Base-by-base conservation (phyloP, 148 eudicot species). In the Linanthus parryae region DNA sequence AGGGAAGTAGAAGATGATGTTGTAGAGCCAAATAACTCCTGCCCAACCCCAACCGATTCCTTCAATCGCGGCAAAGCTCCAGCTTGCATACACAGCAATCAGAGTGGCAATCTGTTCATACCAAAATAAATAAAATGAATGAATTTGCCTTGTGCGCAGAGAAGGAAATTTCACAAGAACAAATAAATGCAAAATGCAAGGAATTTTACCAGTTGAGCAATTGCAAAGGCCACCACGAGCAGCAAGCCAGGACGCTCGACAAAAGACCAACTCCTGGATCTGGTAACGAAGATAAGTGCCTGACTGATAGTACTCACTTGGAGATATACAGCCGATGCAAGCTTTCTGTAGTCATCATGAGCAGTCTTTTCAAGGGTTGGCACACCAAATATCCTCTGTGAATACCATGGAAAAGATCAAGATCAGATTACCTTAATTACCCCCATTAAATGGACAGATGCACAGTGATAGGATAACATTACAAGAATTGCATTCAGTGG, bases 41-140 rank as follows among this genome's bases (percentile, higher is more conserved):
- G 99, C 99, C 99, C 99, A 92, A 45, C 96, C 91, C 99, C 99
- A 92, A n/a, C 99, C 99, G 16, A 92, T 92, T 22, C 99, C 99
- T 68, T 88, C 87, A 44, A 92, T 80, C 21, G 95, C 94, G 52
- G 99, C 96, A 63, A 92, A 92, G 48, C 71, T 67, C 94, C 96
- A 88, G 56, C 62, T 82, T 49, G 99, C 99, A 73, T 92, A 92
- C 2, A 92, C 99, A 2, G 99, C 99, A 61, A 92, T 92, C 17
- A 92, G 21, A 15, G 99, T 92, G 61, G 99, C 99, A 61, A 92
- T 71, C 99, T 92, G 74, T 61, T 52, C 18, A 6, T 12, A 29
- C n/a, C 15, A 34, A 30, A 38, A 39, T 3, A 23, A 24, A 40
- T 12, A 16, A 9, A 23, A 12, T 8, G 9, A n/a, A 48, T n/a